phyloP scores from a whole-genome alignment of 371 early-diverging fungal species.

The Mortierella sp. region DNA sequence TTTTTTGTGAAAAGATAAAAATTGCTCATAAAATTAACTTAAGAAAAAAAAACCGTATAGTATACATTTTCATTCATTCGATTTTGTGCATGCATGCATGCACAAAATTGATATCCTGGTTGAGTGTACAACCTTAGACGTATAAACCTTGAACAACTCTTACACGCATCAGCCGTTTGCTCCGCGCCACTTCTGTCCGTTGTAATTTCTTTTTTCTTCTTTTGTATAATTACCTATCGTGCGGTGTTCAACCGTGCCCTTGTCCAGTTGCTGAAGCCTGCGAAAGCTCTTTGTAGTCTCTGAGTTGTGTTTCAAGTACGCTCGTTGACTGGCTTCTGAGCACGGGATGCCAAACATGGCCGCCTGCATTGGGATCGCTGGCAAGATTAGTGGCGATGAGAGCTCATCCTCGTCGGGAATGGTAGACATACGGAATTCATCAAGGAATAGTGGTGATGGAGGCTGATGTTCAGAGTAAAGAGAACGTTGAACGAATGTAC shows the following conservation, averaged over 20 bases:
- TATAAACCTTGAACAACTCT: too few species aligned
- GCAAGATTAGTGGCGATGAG: too few species aligned
- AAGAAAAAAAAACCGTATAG: too few species aligned
- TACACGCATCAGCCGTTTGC: too few species aligned
- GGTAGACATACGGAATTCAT: not conserved
- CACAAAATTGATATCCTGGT: too few species aligned
- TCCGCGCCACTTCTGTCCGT: not conserved
- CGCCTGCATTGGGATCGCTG: not conserved
- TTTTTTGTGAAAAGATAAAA: too few species aligned
- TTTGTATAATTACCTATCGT: conserved; percentile 38
- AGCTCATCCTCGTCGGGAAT: not conserved
- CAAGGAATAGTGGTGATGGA: not conserved
- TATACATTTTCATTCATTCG: too few species aligned
- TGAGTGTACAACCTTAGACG: too few species aligned
- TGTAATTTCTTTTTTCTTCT: not conserved
- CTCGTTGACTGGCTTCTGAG: conserved; percentile 23
- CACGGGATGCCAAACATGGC: conserved; percentile 28
- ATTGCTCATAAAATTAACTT: too few species aligned
- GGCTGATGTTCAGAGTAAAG: not conserved
- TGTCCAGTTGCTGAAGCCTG: conserved; percentile 30
- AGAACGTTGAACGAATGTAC: not conserved
- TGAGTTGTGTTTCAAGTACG: conserved; percentile 27
- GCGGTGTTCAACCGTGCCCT: conserved; percentile 33
- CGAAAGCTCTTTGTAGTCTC: conserved; percentile 24
- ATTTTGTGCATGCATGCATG: too few species aligned